phyloP scores from a whole-genome alignment of 345 rosid species.

The Arabis hirsuta region DNA sequence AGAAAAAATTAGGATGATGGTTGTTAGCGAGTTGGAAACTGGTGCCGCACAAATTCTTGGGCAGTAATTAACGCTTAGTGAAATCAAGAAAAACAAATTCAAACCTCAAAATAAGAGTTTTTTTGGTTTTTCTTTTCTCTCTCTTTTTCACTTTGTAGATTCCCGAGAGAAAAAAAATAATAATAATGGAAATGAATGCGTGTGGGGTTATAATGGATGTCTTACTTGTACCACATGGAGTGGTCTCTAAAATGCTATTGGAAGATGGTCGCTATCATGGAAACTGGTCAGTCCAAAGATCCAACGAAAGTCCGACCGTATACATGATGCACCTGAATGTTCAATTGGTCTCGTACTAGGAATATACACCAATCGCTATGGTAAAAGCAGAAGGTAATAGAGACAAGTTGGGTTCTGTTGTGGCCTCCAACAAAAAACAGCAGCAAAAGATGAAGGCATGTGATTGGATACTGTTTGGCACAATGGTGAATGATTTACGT shows the following conservation, averaged over 20 bases:
- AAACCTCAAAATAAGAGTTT: slow-evolving; percentile 13
- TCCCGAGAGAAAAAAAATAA: not conserved
- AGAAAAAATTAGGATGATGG: slow-evolving; percentile 1
- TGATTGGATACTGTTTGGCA: slow-evolving; percentile 15
- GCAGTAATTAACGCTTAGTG: not conserved
- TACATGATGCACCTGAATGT: slow-evolving; percentile 18
- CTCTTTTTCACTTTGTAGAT: slow-evolving; percentile 15
- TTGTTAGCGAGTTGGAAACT: slow-evolving; percentile 9
- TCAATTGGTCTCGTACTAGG: slow-evolving; percentile 38
- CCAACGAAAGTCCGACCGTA: slow-evolving; percentile 27
- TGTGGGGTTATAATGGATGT: slow-evolving; percentile 35
- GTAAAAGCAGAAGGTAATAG: slow-evolving; percentile 10
- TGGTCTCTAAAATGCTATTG: slow-evolving; percentile 40
- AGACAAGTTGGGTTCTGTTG: slow-evolving; percentile 20
- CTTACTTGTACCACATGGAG: slow-evolving; percentile 35
- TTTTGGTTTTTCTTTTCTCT: slow-evolving; percentile 13
- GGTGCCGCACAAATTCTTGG: not conserved
- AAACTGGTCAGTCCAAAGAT: slow-evolving; percentile 40
- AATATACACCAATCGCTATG: slow-evolving; percentile 15
- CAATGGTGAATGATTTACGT: slow-evolving; percentile 14
- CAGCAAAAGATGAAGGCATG: not conserved
- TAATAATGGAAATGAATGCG: slow-evolving; percentile 18
- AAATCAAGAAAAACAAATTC: not conserved
- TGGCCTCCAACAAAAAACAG: slow-evolving; percentile 35
- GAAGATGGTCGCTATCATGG: slow-evolving; percentile 42